Percentiles rank a stretch among this genome's conserved stretches.
These are phyloP conservation scores for Falciphora oryzae DNA, from an alignment of 2,329 filamentous ascomycete genomes.

Conservation along the genomic window DNA sequence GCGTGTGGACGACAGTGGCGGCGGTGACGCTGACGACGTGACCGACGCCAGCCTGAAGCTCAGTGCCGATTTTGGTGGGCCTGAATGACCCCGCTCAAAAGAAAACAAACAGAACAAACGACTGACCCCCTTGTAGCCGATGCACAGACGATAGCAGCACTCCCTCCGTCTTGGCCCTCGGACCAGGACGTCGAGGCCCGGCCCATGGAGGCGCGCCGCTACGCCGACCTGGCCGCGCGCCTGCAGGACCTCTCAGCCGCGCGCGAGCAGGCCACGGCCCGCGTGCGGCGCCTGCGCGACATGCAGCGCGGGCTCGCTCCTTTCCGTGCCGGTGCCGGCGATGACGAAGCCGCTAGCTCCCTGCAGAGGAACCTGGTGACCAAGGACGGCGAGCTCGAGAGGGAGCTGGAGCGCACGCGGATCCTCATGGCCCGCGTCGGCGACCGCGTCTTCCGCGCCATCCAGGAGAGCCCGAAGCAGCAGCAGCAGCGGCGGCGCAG, in stretches of 20 bases:
- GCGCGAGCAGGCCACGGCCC: slow-evolving; percentile 28
- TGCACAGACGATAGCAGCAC: slow-evolving; percentile 35
- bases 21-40: background rate
- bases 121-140: slow-evolving; percentile 27
- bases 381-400: slow-evolving; percentile 57
- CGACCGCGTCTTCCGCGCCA: slow-evolving; percentile 41
- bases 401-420: slow-evolving; percentile 61
- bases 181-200: slow-evolving; percentile 30
- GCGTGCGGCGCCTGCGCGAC: slow-evolving; percentile 39
- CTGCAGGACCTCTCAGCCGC: slow-evolving; percentile 45
- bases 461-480: background rate
- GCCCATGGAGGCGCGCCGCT: slow-evolving; percentile 44
- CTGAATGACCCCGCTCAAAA: background rate
- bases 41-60: background rate
- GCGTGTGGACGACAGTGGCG: slow-evolving; percentile 21
- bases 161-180: slow-evolving; percentile 42
- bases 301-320: slow-evolving; percentile 48
- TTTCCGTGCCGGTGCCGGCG: slow-evolving; percentile 27
- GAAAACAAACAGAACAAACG: too few species aligned
- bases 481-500: slow-evolving; percentile 15
- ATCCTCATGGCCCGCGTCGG: slow-evolving; percentile 55
- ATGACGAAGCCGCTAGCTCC: slow-evolving; percentile 23
- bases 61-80: slow-evolving; percentile 37
- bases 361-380: slow-evolving; percentile 64
- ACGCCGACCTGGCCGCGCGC: slow-evolving; percentile 41